A percentile compares a stretch with the other conserved stretches of the same genome.
Conservation (phyloP, 768 basidiomycete genomes). For the Pleurotus giganteus region DNA sequence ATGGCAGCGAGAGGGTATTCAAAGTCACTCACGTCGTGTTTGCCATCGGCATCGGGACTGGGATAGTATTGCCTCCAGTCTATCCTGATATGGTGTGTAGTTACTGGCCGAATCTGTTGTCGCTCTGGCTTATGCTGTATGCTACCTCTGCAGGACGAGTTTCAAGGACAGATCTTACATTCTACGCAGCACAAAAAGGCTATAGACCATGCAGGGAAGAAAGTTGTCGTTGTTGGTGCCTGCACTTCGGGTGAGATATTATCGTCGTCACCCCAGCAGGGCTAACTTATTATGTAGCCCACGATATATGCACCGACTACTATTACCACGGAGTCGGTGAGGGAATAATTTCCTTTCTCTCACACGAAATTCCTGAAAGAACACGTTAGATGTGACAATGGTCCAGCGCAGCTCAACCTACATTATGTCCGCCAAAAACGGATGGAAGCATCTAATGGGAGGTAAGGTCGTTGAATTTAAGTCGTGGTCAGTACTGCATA, state of each 20-base stretch:
- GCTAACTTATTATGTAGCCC: constrained; percentile 25
- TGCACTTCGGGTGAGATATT: constrained; percentile 46
- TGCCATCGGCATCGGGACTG: constrained; percentile 46
- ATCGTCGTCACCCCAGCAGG: neutral
- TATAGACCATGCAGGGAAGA: constrained; percentile 61
- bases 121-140: constrained; percentile 27
- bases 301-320: constrained; percentile 44
- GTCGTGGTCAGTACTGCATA: constrained; percentile 9
- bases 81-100: constrained; percentile 40
- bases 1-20: constrained; percentile 32
- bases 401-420: constrained; percentile 54
- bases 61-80: constrained; percentile 38
- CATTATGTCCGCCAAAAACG: constrained; percentile 47
- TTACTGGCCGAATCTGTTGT: neutral
- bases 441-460: constrained; percentile 26
- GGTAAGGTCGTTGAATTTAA: too few species aligned
- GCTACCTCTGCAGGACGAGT: constrained; percentile 37
- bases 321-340: constrained; percentile 40
- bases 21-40: constrained; percentile 49
- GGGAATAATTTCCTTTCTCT: neutral
- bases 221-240: constrained; percentile 67
- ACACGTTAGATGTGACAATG: constrained; percentile 36
- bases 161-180: constrained; percentile 63
- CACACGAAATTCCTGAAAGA: neutral
- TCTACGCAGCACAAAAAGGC: constrained; percentile 56